These are phyloP conservation scores for Teratosphaeria gauchensis DNA, from an alignment of 2,329 filamentous ascomycete genomes.

Conservation along the genomic window DNA sequence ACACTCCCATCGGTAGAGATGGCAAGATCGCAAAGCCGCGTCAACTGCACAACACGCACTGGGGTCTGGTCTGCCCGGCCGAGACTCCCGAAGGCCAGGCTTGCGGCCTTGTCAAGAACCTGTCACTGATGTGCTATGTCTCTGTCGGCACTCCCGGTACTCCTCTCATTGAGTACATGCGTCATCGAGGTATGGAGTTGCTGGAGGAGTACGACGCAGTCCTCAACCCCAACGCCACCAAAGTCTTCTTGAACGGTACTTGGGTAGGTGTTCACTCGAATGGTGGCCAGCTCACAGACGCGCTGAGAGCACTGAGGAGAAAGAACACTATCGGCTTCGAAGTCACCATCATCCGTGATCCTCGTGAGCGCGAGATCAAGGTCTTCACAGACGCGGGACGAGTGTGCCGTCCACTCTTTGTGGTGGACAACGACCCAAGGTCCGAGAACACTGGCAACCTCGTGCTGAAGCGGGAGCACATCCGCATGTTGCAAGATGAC, in stretches of 20 bases:
- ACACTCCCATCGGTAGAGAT: conserved; percentile 94
- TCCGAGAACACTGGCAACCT: conserved; percentile 67
- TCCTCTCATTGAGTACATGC: conserved; percentile 91
- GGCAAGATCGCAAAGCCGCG: conserved; percentile 97
- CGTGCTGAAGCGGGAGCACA: conserved; percentile 75
- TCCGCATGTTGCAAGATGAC: conserved; percentile 66
- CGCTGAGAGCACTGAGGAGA: conserved; percentile 36
- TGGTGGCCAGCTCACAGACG: conserved; percentile 68
- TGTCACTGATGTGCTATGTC: conserved; percentile 97
- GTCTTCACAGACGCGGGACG: conserved; percentile 95
- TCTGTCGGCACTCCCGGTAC: conserved; percentile 88
- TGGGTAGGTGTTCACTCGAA: conserved; percentile 96
- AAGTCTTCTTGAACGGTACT: conserved; percentile 95
- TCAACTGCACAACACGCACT: conserved; percentile 96
- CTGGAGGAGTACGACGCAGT: conserved; percentile 72
- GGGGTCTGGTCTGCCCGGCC: conserved; percentile 93
- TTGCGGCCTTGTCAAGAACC: conserved; percentile 94
- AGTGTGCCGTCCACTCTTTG: conserved; percentile 87
- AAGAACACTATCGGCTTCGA: conserved; percentile 80
- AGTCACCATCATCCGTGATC: conserved; percentile 90
- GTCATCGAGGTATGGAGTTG: conserved; percentile 88
- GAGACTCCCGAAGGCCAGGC: conserved; percentile 98
- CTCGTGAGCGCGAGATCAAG: conserved; percentile 95
- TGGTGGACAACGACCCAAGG: conserved; percentile 75
- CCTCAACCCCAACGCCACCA: conserved; percentile 78